Evolutionary conservation across 306 rosid genomes (phyloP), one percentile per base, ranked within the genome.

Genomic region (Vigna mungo): DNA sequence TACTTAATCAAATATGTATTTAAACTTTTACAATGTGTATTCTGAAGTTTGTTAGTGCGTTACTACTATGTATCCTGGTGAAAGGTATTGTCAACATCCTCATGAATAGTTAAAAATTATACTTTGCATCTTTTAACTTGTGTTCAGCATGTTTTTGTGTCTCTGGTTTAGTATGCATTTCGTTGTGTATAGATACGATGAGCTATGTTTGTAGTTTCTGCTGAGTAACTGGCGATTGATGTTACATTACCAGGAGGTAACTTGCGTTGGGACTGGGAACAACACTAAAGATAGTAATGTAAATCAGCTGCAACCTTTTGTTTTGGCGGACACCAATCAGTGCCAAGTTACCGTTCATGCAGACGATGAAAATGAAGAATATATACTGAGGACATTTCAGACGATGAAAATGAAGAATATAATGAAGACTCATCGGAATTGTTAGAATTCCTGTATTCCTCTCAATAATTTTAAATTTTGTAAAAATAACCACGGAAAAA

Each of bases 311-410:
- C 84, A 70, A 71, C 85, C 95, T 76, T 80, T 83, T 71, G 83
- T 77, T 74, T 80, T 86, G 83, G 82, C 64, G 65, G 87, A 88
- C 79, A 81, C 89, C 60, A 77, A 79, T 71, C 81, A 81, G 61
- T 67, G 74, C 70, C 84, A 78, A 75, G 70, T 89, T 80, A 68
- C 80, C 21, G 89, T 83, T 63, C 84, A 87, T 77, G 74, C 68
- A 5, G 91, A 89, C 55, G 85, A n/a, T n/a, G n/a, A n/a, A n/a
- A n/a, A n/a, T n/a, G n/a, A n/a, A n/a, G n/a, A n/a, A n/a, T 92
- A 36, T 95, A 90, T 88, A 95, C 97, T 20, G 76, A 87, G 81
- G 97, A 95, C 72, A 75, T 95, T 54, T 87, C 98, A 67, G 90
- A 88, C 61, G 48, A 76, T 44, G 96, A 77, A 78, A 80, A 88